A percentile compares a stretch with the other conserved stretches of the same genome.
Evolutionary conservation across 805 yeast genomes (phyloP).

Genomic region (Candida taoyuanica): DNA sequence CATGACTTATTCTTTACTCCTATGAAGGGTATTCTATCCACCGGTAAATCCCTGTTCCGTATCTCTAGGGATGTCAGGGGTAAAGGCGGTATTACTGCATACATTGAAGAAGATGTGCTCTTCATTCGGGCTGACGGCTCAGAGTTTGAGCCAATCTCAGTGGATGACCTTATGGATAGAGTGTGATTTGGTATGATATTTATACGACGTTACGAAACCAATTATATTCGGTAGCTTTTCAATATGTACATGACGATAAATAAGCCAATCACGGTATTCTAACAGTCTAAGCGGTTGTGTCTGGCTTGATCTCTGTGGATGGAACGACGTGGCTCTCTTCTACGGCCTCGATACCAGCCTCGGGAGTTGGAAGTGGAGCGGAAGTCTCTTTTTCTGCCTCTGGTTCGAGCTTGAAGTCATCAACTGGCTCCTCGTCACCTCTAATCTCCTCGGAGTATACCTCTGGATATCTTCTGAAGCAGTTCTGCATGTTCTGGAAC

Average conservation of each 20-base stretch:
- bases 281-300: neutral
- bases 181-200: neutral
- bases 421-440: slow-evolving; percentile 58
- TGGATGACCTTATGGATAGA: slow-evolving; percentile 19
- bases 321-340: slow-evolving; percentile 14
- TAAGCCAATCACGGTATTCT: too few relatives aligned
- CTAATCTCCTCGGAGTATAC: slow-evolving; percentile 87
- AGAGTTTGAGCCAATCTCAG: slow-evolving; percentile 39
- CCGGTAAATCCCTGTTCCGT: slow-evolving; percentile 43
- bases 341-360: slow-evolving; percentile 12
- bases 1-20: slow-evolving; percentile 35
- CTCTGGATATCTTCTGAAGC: slow-evolving; percentile 91
- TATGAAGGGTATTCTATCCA: slow-evolving; percentile 18
- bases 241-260: neutral
- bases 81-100: slow-evolving; percentile 35
- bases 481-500: slow-evolving; percentile 87
- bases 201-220: neutral
- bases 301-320: slow-evolving; percentile 3
- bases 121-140: slow-evolving; percentile 37
- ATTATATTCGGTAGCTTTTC: neutral
- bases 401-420: slow-evolving; percentile 14
- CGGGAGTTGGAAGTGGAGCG: slow-evolving; percentile 3
- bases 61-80: slow-evolving; percentile 33
- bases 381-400: slow-evolving; percentile 15
- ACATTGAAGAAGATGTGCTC: slow-evolving; percentile 61